phyloP scores from a whole-genome alignment of 192 early-diverging fungal genomes.

The Phycomyces blakesleeanus region DNA sequence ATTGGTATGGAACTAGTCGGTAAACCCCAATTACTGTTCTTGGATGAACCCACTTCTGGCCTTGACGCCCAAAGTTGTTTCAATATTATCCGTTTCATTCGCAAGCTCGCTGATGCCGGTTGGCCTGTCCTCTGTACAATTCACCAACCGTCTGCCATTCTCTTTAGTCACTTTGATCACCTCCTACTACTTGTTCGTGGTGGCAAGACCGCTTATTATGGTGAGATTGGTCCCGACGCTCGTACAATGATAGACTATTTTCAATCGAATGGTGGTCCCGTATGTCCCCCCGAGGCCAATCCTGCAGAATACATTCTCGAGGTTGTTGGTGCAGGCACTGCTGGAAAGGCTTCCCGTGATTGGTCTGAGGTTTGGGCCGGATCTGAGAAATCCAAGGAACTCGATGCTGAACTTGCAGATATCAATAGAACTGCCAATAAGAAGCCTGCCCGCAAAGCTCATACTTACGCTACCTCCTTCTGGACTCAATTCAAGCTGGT shows the following conservation, averaged over 20 bases:
- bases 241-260: constrained; percentile 66
- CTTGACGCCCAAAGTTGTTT: constrained; percentile 78
- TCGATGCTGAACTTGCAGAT: constrained; percentile 51
- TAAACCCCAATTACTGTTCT: constrained; percentile 71
- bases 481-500: constrained; percentile 57
- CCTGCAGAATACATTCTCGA: constrained; percentile 87
- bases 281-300: constrained; percentile 63
- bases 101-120: constrained; percentile 57
- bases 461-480: constrained; percentile 45
- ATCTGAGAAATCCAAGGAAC: constrained; percentile 43
- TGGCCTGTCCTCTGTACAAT: constrained; percentile 79
- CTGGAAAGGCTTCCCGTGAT: constrained; percentile 48
- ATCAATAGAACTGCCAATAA: constrained; percentile 39
- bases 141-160: constrained; percentile 81
- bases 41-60: constrained; percentile 71
- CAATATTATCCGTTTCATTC: constrained; percentile 72
- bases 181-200: constrained; percentile 75
- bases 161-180: constrained; percentile 86
- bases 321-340: constrained; percentile 66
- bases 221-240: constrained; percentile 69
- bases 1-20: constrained; percentile 85
- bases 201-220: constrained; percentile 78
- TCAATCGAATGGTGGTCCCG: constrained; percentile 66
- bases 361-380: constrained; percentile 74
- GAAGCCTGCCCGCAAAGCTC: constrained; percentile 24